Conservation (phyloP, 345 rosid genomes). For the Eucalyptus regnans region DNA sequence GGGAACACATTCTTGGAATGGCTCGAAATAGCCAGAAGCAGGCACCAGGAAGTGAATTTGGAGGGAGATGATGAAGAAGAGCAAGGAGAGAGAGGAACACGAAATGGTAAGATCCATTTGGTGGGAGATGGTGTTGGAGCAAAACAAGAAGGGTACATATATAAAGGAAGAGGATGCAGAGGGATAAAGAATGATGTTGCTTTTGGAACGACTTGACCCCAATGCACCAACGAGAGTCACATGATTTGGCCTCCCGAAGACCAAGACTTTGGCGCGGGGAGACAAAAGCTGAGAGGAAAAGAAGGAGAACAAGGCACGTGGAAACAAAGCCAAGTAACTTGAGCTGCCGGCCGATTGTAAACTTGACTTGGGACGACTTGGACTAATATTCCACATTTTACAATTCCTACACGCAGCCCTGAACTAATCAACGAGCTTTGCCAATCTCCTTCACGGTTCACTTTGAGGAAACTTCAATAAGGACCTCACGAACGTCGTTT, state of each 20-base stretch:
- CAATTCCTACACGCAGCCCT: background rate
- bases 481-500: background rate
- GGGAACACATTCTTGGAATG: background rate
- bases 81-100: background rate
- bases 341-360: background rate
- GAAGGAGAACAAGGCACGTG: background rate
- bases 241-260: background rate
- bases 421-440: background rate
- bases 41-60: background rate
- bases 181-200: no score
- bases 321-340: background rate
- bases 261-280: background rate
- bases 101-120: background rate
- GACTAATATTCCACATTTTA: background rate
- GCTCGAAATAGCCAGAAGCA: fast-evolving
- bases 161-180: background rate
- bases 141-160: no score
- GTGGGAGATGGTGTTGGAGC: background rate
- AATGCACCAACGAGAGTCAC: background rate
- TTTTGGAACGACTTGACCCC: background rate
- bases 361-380: background rate
- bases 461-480: no score
- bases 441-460: background rate
- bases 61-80: background rate
- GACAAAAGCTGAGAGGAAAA: background rate